These are phyloP conservation scores for Auxenochlorella pyrenoidosa DNA, from an alignment of 139 green algal species.

Conservation along the genomic window DNA sequence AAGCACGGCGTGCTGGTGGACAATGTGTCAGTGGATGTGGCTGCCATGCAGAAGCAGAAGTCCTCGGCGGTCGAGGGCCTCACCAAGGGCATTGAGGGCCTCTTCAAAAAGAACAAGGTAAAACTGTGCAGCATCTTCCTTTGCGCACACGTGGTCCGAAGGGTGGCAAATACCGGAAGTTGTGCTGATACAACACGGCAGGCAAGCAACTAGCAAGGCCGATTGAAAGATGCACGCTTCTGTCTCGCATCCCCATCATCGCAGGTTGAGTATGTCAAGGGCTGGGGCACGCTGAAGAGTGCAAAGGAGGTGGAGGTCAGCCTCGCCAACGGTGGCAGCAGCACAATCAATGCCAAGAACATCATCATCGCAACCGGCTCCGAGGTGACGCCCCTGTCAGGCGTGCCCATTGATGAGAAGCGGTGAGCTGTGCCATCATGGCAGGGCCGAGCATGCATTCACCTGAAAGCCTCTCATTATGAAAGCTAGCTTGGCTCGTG, in stretches of 20 bases:
- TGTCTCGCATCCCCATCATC: not conserved
- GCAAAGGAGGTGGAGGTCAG: constrained; percentile 88
- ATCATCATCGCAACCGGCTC: constrained; percentile 97
- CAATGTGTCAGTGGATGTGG: constrained; percentile 77
- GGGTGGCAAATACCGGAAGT: too few species aligned
- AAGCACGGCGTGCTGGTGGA: constrained; percentile 82
- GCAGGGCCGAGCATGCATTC: not conserved
- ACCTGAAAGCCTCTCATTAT: too few species aligned
- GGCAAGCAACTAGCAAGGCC: too few species aligned
- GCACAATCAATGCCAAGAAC: constrained; percentile 85
- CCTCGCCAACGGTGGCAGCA: constrained; percentile 70
- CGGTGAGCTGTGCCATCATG: constrained; percentile 55
- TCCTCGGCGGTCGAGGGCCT: constrained; percentile 88
- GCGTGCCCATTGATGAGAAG: constrained; percentile 95
- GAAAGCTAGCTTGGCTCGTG: too few species aligned
- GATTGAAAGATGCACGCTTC: not conserved
- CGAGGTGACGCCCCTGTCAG: constrained; percentile 88
- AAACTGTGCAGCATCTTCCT: not conserved
- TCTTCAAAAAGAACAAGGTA: constrained; percentile 99
- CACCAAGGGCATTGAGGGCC: constrained; percentile 97
- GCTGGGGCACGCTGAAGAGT: constrained; percentile 87
- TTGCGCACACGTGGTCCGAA: not conserved
- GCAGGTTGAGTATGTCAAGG: constrained; percentile 94
- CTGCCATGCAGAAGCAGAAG: constrained; percentile 96
- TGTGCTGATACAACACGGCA: too few species aligned